phyloP scores from a whole-genome alignment of 192 early-diverging fungal species.

The Backusella circina region DNA sequence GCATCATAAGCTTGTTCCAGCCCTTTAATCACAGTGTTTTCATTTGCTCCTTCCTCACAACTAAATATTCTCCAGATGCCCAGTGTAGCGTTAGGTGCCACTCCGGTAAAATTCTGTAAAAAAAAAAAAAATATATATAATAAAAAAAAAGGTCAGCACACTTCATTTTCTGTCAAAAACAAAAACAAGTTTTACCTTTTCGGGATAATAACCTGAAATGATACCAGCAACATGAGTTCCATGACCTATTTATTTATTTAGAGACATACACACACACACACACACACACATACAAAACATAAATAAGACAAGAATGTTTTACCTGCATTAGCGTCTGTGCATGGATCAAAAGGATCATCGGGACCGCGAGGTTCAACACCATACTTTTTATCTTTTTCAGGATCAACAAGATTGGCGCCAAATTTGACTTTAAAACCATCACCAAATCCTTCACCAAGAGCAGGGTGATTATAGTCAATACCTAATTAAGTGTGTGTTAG shows the following conservation, averaged over 20 bases:
- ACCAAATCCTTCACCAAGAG: conserved; percentile 63
- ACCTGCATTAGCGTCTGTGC: conserved; percentile 1
- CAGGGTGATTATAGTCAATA: conserved; percentile 61
- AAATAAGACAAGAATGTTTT: background rate
- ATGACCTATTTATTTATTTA: conserved; percentile 42
- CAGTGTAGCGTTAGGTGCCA: conserved; percentile 61
- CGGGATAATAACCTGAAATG: conserved; percentile 34
- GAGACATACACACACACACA: too few species aligned
- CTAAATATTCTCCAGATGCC: conserved; percentile 81
- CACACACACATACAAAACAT: background rate
- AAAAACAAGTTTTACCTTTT: background rate
- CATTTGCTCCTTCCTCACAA: conserved; percentile 59
- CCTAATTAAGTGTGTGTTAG: background rate
- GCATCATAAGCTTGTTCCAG: conserved; percentile 66
- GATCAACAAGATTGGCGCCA: conserved; percentile 61
- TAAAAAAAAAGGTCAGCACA: conserved; percentile 4
- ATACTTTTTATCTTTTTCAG: conserved; percentile 32
- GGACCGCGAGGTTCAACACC: conserved; percentile 10
- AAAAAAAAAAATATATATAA: too few species aligned
- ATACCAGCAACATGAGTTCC: conserved; percentile 66
- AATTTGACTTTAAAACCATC: conserved; percentile 51
- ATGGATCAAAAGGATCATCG: conserved; percentile 45
- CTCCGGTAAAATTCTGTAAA: conserved; percentile 46
- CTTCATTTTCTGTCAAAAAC: background rate
- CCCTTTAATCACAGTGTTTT: conserved; percentile 73